phyloP scores from a whole-genome alignment of 1,284 basidiomycete species.

The Apiotrichum veenhuisii region DNA sequence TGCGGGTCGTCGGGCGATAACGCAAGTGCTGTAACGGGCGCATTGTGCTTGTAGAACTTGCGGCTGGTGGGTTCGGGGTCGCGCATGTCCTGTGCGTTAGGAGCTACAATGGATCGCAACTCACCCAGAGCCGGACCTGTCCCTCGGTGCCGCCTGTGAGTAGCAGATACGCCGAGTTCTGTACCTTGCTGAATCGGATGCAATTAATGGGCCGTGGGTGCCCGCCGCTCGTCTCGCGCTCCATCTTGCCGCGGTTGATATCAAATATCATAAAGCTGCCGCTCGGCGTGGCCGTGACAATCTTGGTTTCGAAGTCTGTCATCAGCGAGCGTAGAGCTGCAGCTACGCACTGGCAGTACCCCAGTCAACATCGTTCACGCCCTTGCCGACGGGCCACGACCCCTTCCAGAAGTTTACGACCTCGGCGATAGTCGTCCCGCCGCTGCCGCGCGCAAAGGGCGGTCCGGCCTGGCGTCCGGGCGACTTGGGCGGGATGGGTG shows the following conservation, averaged over 20 bases:
- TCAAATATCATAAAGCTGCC: slow-evolving; percentile 85
- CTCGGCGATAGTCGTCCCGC: slow-evolving; percentile 40
- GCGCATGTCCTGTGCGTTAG: slow-evolving; percentile 62
- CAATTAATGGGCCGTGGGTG: slow-evolving; percentile 73
- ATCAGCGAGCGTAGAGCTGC: neutral
- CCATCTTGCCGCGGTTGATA: slow-evolving; percentile 68
- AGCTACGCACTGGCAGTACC: slow-evolving; percentile 63
- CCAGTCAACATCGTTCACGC: slow-evolving; percentile 67
- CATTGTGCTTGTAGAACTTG: slow-evolving; percentile 65
- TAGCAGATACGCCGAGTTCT: slow-evolving; percentile 63
- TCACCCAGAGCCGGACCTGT: slow-evolving; percentile 74
- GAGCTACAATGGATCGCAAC: slow-evolving; percentile 21
- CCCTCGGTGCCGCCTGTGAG: slow-evolving; percentile 80
- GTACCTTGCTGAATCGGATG: slow-evolving; percentile 57
- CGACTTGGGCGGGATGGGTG: neutral
- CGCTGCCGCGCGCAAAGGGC: slow-evolving; percentile 33
- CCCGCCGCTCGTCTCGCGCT: slow-evolving; percentile 63
- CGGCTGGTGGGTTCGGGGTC: slow-evolving; percentile 65
- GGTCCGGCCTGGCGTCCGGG: slow-evolving; percentile 1
- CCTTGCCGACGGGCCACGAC: slow-evolving; percentile 39
- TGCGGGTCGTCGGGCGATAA: slow-evolving; percentile 68
- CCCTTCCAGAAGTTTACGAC: slow-evolving; percentile 47
- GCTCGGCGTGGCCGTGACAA: slow-evolving; percentile 74
- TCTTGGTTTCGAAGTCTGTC: slow-evolving; percentile 68
- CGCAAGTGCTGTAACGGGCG: slow-evolving; percentile 65